phyloP scores from a whole-genome alignment of 805 yeast species.

The Cyberlindnera mycetangii region DNA sequence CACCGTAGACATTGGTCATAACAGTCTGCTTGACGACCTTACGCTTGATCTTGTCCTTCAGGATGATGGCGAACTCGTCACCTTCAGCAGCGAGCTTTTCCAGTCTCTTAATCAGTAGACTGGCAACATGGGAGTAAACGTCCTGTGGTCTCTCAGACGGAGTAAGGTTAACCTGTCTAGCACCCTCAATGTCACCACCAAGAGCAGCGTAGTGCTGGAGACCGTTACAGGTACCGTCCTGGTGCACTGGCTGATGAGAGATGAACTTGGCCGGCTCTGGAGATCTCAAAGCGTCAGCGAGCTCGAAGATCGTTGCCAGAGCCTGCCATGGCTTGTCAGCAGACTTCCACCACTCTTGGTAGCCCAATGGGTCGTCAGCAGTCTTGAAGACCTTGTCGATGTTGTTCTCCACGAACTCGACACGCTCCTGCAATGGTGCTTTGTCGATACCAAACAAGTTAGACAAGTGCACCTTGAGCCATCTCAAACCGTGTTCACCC shows the following conservation, averaged over 20 bases:
- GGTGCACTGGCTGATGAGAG: slow-evolving; percentile 77
- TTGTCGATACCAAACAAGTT: slow-evolving; percentile 76
- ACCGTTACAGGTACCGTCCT: slow-evolving; percentile 87
- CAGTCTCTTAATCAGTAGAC: slow-evolving; percentile 54
- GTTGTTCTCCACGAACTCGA: slow-evolving; percentile 54
- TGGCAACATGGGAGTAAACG: slow-evolving; percentile 70
- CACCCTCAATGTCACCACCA: slow-evolving; percentile 85
- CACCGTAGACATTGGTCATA: slow-evolving; percentile 98
- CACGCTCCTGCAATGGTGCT: slow-evolving; percentile 62
- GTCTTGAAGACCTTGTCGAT: slow-evolving; percentile 52
- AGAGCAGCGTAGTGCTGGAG: slow-evolving; percentile 84
- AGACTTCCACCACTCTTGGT: slow-evolving; percentile 60
- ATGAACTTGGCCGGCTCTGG: slow-evolving; percentile 63
- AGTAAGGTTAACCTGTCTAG: slow-evolving; percentile 69
- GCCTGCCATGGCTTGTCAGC: slow-evolving; percentile 89
- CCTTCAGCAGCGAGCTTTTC: slow-evolving; percentile 52
- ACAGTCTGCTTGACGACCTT: slow-evolving; percentile 96
- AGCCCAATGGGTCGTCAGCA: slow-evolving; percentile 59
- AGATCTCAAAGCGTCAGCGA: slow-evolving; percentile 56
- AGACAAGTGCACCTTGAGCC: slow-evolving; percentile 76
- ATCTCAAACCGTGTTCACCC: slow-evolving; percentile 61
- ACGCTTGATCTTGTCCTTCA: slow-evolving; percentile 63
- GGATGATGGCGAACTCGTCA: slow-evolving; percentile 44
- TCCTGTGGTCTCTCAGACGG: slow-evolving; percentile 76
- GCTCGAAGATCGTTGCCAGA: slow-evolving; percentile 65